Conservation (phyloP, 345 rosid species). For the Atalantia buxifolia region DNA sequence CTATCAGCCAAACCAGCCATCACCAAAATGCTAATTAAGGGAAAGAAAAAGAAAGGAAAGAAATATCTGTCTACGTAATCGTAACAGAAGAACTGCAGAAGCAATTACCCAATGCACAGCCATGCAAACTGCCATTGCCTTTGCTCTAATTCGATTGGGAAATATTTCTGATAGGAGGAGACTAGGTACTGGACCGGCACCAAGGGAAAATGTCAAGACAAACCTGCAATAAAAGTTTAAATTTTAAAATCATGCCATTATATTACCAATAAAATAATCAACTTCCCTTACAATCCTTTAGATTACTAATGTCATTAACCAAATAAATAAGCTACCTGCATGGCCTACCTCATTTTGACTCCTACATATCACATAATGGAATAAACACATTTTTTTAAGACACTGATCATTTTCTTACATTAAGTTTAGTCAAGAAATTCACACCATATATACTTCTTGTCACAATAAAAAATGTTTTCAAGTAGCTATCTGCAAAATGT, state of each 20-base stretch:
- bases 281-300: neutral
- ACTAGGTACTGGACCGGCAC: conserved; percentile 95
- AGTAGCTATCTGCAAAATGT: neutral
- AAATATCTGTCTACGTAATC: neutral
- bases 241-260: conserved; percentile 1
- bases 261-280: neutral
- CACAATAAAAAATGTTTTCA: neutral
- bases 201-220: conserved; percentile 72
- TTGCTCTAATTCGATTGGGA: conserved; percentile 79
- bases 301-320: neutral
- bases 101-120: conserved; percentile 86
- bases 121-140: conserved; percentile 90
- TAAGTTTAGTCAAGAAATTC: neutral
- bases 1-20: neutral
- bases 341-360: neutral
- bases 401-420: neutral
- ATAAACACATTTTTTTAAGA: neutral
- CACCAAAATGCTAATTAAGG: neutral
- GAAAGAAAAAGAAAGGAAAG: neutral
- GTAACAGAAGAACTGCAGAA: neutral
- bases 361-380: neutral
- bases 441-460: neutral
- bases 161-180: conserved; percentile 88
- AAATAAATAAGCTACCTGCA: neutral
- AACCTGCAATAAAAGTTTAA: conserved; percentile 48